Percentiles rank a stretch among this genome's conserved stretches.
phyloP scores from a whole-genome alignment of 148 eudicot genomes.

The Cornus suecica region DNA sequence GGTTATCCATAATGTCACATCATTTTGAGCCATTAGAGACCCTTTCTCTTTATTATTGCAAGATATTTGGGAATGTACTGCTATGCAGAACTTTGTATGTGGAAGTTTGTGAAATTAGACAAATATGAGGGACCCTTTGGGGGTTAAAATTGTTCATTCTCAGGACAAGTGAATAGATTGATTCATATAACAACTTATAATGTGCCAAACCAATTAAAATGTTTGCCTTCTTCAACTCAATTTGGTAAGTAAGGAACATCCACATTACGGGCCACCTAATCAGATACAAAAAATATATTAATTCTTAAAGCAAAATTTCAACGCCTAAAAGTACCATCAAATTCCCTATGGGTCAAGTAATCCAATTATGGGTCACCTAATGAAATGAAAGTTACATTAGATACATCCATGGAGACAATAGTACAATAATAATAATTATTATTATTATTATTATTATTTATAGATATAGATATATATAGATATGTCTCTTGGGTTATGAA shows the following conservation, averaged over 20 bases:
- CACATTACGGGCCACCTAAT: not conserved
- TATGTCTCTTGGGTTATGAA: not conserved
- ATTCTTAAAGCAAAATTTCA: not conserved
- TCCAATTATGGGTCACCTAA: not conserved
- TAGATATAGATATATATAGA: too few species aligned
- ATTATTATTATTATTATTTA: too few species aligned
- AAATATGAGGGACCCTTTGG: not conserved
- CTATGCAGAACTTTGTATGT: not conserved
- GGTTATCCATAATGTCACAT: not conserved
- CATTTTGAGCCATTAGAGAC: not conserved
- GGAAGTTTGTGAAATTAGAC: not conserved
- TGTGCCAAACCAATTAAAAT: conserved; percentile 1
- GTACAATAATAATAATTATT: too few species aligned
- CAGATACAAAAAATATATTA: not conserved
- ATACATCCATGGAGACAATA: not conserved
- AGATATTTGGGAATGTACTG: not conserved
- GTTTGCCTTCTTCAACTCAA: not conserved
- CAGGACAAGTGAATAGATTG: not conserved
- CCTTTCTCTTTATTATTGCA: not conserved
- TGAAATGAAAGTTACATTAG: not conserved
- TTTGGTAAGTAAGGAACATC: conserved; percentile 4
- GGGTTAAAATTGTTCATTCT: not conserved
- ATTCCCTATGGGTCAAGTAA: not conserved
- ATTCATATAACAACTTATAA: not conserved
- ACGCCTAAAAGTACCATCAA: not conserved